Conservation (phyloP, 2,329 filamentous ascomycete species). For the Penicillium concentricum region DNA sequence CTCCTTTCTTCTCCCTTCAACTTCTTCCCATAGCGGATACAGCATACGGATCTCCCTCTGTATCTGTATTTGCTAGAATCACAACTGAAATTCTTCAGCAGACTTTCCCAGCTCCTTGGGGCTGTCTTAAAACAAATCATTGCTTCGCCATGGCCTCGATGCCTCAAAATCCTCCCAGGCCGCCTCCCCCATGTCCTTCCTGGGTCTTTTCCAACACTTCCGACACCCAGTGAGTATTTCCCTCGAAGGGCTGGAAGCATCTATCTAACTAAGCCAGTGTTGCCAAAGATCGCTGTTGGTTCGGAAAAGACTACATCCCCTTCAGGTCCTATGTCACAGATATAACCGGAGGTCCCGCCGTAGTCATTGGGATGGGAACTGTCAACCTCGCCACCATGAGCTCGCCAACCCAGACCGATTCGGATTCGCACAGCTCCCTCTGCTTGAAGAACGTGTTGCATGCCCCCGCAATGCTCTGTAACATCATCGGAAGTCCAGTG, state of each 20-base stretch:
- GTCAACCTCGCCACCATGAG: neutral
- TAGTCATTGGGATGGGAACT: neutral
- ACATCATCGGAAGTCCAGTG: neutral
- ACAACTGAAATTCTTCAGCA: neutral
- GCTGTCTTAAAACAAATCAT: neutral
- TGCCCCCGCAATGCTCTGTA: neutral
- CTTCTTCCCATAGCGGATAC: neutral
- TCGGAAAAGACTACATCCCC: neutral
- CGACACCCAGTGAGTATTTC: neutral
- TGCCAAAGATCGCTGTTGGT: neutral
- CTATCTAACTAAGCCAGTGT: neutral
- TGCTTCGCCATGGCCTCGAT: neutral
- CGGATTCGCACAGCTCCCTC: neutral
- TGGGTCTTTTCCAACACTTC: neutral
- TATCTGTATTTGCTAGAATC: neutral
- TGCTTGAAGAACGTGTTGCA: neutral
- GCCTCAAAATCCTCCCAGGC: too few species aligned
- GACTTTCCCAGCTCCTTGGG: neutral
- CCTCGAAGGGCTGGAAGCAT: neutral
- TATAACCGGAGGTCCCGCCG: neutral
- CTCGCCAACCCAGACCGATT: neutral
- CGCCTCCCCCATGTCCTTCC: neutral
- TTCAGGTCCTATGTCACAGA: neutral
- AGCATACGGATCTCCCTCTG: neutral
- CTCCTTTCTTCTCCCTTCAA: neutral